Evolutionary conservation across 2,329 filamentous ascomycete genomes (phyloP).

Genomic region (Atkinsonella texensis): DNA sequence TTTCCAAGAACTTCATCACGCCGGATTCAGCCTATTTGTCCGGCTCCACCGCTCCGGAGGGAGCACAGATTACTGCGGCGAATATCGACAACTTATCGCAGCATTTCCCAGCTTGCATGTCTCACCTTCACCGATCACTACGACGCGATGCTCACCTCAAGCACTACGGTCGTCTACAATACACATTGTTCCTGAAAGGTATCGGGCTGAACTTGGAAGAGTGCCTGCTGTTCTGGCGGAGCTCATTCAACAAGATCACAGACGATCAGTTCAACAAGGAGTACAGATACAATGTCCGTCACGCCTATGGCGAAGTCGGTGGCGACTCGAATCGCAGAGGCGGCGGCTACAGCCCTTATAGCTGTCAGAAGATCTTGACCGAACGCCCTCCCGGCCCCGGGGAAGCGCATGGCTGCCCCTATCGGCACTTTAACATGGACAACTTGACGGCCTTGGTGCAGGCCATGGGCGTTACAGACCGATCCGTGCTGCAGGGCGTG

Average conservation of each 20-base stretch:
- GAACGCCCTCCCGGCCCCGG: slow-evolving; percentile 79
- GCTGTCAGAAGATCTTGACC: slow-evolving; percentile 87
- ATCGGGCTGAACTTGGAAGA: slow-evolving; percentile 89
- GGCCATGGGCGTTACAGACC: slow-evolving; percentile 66
- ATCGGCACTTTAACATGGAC: slow-evolving; percentile 80
- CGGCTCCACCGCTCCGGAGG: slow-evolving; percentile 50
- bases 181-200: slow-evolving; percentile 92
- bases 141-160: slow-evolving; percentile 85
- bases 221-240: slow-evolving; percentile 82
- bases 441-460: slow-evolving; percentile 72
- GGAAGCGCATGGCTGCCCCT: slow-evolving; percentile 92
- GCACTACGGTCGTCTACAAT: slow-evolving; percentile 86
- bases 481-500: slow-evolving; percentile 65
- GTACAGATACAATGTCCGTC: slow-evolving; percentile 94
- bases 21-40: slow-evolving; percentile 70
- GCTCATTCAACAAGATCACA: slow-evolving; percentile 71
- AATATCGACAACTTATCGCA: slow-evolving; percentile 69
- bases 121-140: slow-evolving; percentile 73
- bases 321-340: slow-evolving; percentile 81
- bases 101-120: slow-evolving; percentile 91
- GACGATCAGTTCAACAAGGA: slow-evolving; percentile 97
- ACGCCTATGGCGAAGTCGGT: slow-evolving; percentile 88
- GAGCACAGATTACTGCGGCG: slow-evolving; percentile 62
- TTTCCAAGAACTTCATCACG: slow-evolving; percentile 93
- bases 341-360: slow-evolving; percentile 80